These are phyloP conservation scores for Auricularia heimuer DNA, from an alignment of 768 basidiomycete genomes.

Conservation along the genomic window DNA sequence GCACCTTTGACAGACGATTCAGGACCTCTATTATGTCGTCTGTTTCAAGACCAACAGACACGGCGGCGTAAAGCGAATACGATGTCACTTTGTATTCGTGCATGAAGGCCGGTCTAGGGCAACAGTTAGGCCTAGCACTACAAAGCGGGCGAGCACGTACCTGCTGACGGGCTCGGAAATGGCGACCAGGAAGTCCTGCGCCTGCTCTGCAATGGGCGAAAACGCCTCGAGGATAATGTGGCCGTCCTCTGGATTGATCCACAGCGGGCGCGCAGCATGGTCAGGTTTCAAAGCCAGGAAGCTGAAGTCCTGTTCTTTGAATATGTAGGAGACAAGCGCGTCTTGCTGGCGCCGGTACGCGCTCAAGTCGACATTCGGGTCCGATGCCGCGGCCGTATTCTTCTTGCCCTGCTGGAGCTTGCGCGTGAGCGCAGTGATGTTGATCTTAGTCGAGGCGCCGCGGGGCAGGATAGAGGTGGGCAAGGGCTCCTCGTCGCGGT, in stretches of 20 bases:
- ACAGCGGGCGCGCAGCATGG: slow-evolving; percentile 85
- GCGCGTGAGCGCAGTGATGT: slow-evolving; percentile 73
- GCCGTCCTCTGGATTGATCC: slow-evolving; percentile 89
- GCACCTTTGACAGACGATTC: slow-evolving; percentile 70
- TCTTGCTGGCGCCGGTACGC: slow-evolving; percentile 5
- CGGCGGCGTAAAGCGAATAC: slow-evolving; percentile 96
- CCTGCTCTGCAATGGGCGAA: slow-evolving; percentile 94
- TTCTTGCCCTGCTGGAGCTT: slow-evolving; percentile 56
- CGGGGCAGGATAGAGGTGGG: slow-evolving; percentile 45
- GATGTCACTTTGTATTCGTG: slow-evolving; percentile 99
- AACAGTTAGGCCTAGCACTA: slow-evolving; percentile 1
- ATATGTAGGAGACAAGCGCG: slow-evolving; percentile 23
- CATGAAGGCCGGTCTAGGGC: slow-evolving; percentile 81
- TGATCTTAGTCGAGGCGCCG: slow-evolving; percentile 45
- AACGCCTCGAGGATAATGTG: slow-evolving; percentile 97
- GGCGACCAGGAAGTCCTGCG: slow-evolving; percentile 95
- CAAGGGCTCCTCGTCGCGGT: slow-evolving; percentile 16
- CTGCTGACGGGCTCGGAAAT: slow-evolving; percentile 98
- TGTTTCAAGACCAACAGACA: slow-evolving; percentile 95
- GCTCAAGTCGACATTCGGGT: not conserved
- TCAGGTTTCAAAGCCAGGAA: slow-evolving; percentile 83
- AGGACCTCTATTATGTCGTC: slow-evolving; percentile 96
- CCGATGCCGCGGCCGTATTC: not conserved
- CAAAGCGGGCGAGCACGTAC: slow-evolving; percentile 40
- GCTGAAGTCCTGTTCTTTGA: slow-evolving; percentile 72